Evolutionary conservation across 169 alveolate genomes (phyloP).

Genomic region (Cryptosporidium ryanae): DNA sequence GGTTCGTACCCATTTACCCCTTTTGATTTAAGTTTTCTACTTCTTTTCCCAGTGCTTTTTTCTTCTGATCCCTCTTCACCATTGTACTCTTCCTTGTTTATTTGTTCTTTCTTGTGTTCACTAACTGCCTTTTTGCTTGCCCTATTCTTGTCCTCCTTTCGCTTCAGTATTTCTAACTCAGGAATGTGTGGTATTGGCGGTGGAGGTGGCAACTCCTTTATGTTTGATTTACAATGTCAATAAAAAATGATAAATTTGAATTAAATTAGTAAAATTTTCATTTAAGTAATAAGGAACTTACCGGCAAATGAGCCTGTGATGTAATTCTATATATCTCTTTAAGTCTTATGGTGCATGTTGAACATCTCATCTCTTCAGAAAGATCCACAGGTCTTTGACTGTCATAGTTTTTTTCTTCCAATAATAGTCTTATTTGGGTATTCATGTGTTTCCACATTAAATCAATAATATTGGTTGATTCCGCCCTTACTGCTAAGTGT

Average conservation of each 20-base stretch:
- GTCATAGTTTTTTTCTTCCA: constrained; percentile 46
- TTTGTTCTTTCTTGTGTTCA: background rate
- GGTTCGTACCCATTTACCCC: background rate
- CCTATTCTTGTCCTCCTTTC: background rate
- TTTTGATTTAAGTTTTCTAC: background rate
- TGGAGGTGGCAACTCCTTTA: constrained; percentile 66
- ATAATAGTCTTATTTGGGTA: constrained; percentile 50
- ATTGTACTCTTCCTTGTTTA: no score
- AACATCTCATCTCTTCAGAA: constrained; percentile 53
- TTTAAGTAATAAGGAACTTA: constrained; percentile 14
- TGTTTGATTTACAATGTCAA: background rate
- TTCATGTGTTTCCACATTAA: constrained; percentile 42
- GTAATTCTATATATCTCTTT: constrained; percentile 70
- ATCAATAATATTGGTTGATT: constrained; percentile 42
- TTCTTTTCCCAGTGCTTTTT: background rate
- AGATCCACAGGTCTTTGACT: constrained; percentile 60
- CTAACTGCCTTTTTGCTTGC: constrained; percentile 12
- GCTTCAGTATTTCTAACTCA: constrained; percentile 42
- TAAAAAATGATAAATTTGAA: background rate
- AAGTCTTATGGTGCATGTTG: constrained; percentile 68
- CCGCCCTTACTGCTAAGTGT: constrained; percentile 66
- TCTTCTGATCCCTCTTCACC: background rate
- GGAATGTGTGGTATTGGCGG: constrained; percentile 73
- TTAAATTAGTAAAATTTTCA: background rate
- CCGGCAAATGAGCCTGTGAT: constrained; percentile 71